Evolutionary conservation across 2,329 filamentous ascomycete species (phyloP).

Genomic region (Tolypocladium nubicola): DNA sequence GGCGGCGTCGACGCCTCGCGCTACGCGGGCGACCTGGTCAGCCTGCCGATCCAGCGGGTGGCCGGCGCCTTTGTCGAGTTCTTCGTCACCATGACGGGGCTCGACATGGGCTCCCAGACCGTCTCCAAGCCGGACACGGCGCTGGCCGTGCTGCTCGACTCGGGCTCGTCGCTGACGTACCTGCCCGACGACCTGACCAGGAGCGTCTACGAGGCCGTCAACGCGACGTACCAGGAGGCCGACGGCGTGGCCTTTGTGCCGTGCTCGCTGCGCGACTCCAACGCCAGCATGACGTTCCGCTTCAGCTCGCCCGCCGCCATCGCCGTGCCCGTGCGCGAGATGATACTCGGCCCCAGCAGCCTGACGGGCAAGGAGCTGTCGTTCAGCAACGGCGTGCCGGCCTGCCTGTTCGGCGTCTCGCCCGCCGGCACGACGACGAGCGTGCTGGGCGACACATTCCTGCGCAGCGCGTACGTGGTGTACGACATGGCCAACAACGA

Average conservation of each 20-base stretch:
- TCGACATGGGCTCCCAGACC: slow-evolving; percentile 33
- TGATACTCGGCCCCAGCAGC: slow-evolving; percentile 43
- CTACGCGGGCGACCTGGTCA: slow-evolving; percentile 51
- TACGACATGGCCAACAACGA: slow-evolving; percentile 64
- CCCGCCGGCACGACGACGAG: slow-evolving; percentile 44
- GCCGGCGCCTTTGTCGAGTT: slow-evolving; percentile 49
- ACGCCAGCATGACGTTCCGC: slow-evolving; percentile 34
- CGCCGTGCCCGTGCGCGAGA: slow-evolving; percentile 45
- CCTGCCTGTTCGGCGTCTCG: slow-evolving; percentile 59
- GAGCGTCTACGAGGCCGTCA: slow-evolving; percentile 46
- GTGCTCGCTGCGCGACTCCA: slow-evolving; percentile 36
- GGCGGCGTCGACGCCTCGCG: slow-evolving; percentile 62
- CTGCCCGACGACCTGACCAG: slow-evolving; percentile 46
- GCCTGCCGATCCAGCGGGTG: slow-evolving; percentile 53
- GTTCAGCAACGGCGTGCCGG: slow-evolving; percentile 40
- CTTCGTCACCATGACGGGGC: slow-evolving; percentile 54
- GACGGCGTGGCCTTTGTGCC: slow-evolving; percentile 50
- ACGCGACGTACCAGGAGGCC: slow-evolving; percentile 44
- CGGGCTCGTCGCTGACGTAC: slow-evolving; percentile 57
- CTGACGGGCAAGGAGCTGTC: slow-evolving; percentile 34
- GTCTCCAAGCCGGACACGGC: slow-evolving; percentile 35
- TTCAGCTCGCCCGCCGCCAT: slow-evolving; percentile 43
- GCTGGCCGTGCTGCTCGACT: slow-evolving; percentile 59
- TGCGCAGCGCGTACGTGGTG: slow-evolving; percentile 65
- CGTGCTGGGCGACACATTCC: slow-evolving; percentile 64